Evolutionary conservation across 495 filamentous ascomycete genomes (phyloP), one percentile per base, ranked within the genome.

Genomic region (Cenococcum geophilum): DNA sequence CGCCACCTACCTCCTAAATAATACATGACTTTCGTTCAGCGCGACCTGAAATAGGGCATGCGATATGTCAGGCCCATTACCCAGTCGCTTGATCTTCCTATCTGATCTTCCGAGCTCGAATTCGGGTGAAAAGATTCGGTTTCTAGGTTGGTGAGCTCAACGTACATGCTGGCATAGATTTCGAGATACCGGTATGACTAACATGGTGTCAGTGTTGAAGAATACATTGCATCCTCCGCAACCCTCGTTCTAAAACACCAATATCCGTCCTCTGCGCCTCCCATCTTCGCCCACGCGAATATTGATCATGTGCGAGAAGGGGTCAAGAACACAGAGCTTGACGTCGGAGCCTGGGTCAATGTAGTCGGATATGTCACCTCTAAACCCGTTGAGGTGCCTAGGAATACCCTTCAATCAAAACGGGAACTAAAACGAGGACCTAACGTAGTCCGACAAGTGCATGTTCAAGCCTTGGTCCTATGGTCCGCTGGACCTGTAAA

Each of bases 341-440:
- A 83, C 43, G 75, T 87, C 5, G 93, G 93, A n/a, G 82, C 87
- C 51, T 98, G 93, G 93, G 71, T 96, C 20, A 93, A 96, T 72
- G 81, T 97, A 0, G 80, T 96, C 56, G 93, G 92, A 1, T 96
- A 96, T 72, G 78, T 95, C 23, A 58, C 32, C 5, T 40, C 48
- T 51, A 16, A 21, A 12, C 20, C 18, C 18, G 48, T 21, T 16
- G 21, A 18, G 4, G 14, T 14, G 11, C 21, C 49, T 5, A 18
- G 14, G 18, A 14, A 10, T 10, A 10, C 14, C 14, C 40, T 18
- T 14, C 40, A 45, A 18, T 14, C 40, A 18, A 32, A 16, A 27
- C 49, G 49, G 21, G 5, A 9, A 12, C 14, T 23, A 8, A 23
- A 32, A 16, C 21, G 14, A 25, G 22, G 18, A 16, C 14, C 18